Evolutionary conservation across 768 basidiomycete genomes (phyloP).

Genomic region (Amanita inopinata): DNA sequence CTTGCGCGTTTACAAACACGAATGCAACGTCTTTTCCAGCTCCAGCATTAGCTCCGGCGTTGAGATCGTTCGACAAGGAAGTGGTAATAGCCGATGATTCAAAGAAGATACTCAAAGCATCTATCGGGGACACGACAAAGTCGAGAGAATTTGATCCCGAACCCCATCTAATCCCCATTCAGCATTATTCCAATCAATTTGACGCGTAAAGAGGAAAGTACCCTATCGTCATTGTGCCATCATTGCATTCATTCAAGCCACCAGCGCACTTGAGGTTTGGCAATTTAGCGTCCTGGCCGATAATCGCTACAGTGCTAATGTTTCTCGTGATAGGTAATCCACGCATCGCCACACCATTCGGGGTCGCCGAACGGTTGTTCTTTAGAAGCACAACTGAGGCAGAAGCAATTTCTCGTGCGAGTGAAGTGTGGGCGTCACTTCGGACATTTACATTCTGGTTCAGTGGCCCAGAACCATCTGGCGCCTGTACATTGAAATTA

Average conservation of each 20-base stretch:
- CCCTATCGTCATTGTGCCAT: slow-evolving; percentile 55
- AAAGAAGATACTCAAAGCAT: slow-evolving; percentile 32
- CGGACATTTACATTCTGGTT: slow-evolving; percentile 37
- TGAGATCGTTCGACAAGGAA: slow-evolving; percentile 34
- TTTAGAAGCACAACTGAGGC: slow-evolving; percentile 63
- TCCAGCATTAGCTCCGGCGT: slow-evolving; percentile 29
- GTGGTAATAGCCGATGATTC: slow-evolving; percentile 28
- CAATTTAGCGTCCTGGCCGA: slow-evolving; percentile 50
- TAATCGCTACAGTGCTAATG: slow-evolving; percentile 46
- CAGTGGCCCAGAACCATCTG: slow-evolving; percentile 33
- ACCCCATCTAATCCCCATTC: slow-evolving; percentile 28
- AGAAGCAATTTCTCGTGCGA: slow-evolving; percentile 54
- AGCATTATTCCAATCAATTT: slow-evolving; percentile 1
- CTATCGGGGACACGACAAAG: slow-evolving; percentile 35
- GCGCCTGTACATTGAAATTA: slow-evolving; percentile 36
- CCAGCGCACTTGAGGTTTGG: slow-evolving; percentile 31
- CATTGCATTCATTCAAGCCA: slow-evolving; percentile 44
- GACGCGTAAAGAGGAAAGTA: slow-evolving; percentile 19
- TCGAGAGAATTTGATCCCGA: slow-evolving; percentile 39
- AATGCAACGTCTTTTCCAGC: slow-evolving; percentile 44
- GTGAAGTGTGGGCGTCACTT: slow-evolving; percentile 32
- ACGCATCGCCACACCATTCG: slow-evolving; percentile 23
- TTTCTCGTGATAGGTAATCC: slow-evolving; percentile 38
- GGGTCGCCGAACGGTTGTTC: slow-evolving; percentile 36
- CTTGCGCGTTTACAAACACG: slow-evolving; percentile 51